Base-by-base conservation (phyloP, 164 flowering plant genomes). In the Nelumbo lutea region DNA sequence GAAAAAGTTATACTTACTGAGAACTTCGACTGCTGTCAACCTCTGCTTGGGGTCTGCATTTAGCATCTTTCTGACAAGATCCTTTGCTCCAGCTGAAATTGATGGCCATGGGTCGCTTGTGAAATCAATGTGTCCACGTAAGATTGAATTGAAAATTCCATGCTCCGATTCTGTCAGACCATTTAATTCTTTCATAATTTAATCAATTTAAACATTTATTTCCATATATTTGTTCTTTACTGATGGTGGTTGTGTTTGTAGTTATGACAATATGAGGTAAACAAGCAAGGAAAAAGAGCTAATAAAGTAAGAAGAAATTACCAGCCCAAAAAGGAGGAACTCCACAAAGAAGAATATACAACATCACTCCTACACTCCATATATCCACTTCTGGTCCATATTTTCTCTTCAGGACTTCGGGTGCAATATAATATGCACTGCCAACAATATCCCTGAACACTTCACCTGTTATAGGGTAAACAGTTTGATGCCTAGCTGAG, bases 251-350 rank as follows among this genome's bases (percentile, higher is more conserved):
- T 52, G 13, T 27, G 27, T 27, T 27, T 27, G 27, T 65, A 59
- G 46, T n/a, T 41, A 13, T 58, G 43, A 7, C 42, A 41, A n/a
- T n/a, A 45, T 46, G 66, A 40, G 46, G 38, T 5, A 27, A n/a
- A 55, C 27, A 27, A 43, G 4, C 40, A 62, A 63, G 57, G 53
- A 50, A 50, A 50, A 50, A 13, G 11, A 53, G 57, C n/a, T 4
- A 53, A 53, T 11, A 11, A 53, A 9, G 53, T 3, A 40, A 47
- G 51, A 57, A 10, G 48, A 56, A 27, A 39, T 65, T 77, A 85
- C 96, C 96, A 45, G 92, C 94, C 93, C 93, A 91, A 70, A 88
- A 91, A 6, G 97, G 97, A 70, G 97, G 97, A 77, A 88, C 93
- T 39, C 97, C 95, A 78, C 71, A 73, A 0, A 91, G 83, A 70